Conservation (phyloP, 2,329 filamentous ascomycete genomes). For the Colletotrichum sp. region DNA sequence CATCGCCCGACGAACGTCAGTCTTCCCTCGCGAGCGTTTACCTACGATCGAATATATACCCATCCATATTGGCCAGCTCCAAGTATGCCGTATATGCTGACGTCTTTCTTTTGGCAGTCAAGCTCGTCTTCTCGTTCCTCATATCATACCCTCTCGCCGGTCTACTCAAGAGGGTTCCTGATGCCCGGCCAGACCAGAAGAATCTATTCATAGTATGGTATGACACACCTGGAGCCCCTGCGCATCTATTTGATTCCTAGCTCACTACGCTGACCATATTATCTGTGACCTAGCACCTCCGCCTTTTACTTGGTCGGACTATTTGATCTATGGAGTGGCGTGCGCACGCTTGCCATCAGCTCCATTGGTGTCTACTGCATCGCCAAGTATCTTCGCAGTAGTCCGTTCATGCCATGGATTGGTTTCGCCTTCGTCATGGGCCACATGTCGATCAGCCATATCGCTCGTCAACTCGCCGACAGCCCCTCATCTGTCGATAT, state of each 20-base stretch:
- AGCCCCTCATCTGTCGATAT: slow-evolving; percentile 78
- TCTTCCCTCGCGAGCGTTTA: not conserved
- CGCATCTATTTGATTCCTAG: not conserved
- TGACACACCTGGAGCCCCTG: slow-evolving; percentile 18
- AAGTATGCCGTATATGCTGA: not conserved
- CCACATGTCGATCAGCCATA: slow-evolving; percentile 91
- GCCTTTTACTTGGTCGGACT: slow-evolving; percentile 93
- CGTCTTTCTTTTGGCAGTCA: slow-evolving; percentile 63
- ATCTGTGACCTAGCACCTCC: slow-evolving; percentile 61
- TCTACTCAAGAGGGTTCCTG: slow-evolving; percentile 87
- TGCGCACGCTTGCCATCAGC: slow-evolving; percentile 80
- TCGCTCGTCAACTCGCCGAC: slow-evolving; percentile 76
- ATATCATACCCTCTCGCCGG: slow-evolving; percentile 91
- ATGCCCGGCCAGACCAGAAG: slow-evolving; percentile 81
- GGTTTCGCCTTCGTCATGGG: slow-evolving; percentile 94
- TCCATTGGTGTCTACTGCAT: slow-evolving; percentile 83
- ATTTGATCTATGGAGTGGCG: slow-evolving; percentile 88
- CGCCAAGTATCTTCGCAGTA: slow-evolving; percentile 76
- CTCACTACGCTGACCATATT: not conserved
- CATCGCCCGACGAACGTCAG: slow-evolving; percentile 52
- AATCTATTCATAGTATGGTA: slow-evolving; percentile 86
- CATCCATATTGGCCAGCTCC: not conserved
- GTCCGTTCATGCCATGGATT: slow-evolving; percentile 97
- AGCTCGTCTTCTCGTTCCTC: slow-evolving; percentile 89
- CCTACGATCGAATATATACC: slow-evolving; percentile 33